A percentile compares a stretch with the other conserved stretches of the same genome.
Evolutionary conservation across 164 flowering plant species (phyloP).

Genomic region (Chloranthus sessilifolius): DNA sequence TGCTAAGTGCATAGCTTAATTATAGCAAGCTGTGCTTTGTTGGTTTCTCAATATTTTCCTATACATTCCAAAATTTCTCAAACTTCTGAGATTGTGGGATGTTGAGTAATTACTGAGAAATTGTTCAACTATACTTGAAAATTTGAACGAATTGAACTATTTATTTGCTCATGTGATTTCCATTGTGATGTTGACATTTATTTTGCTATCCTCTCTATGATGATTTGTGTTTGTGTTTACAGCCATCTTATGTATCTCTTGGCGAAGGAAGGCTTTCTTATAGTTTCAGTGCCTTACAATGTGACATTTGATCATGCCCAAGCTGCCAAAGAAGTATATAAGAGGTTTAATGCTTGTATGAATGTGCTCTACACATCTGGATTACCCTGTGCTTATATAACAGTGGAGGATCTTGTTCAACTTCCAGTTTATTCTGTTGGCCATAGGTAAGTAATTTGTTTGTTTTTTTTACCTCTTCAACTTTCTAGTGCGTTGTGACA

Average conservation of each 20-base stretch:
- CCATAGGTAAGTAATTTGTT: slow-evolving; percentile 53
- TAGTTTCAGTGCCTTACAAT: slow-evolving; percentile 80
- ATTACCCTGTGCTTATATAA: slow-evolving; percentile 47
- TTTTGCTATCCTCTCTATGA: background rate
- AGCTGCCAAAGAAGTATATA: slow-evolving; percentile 66
- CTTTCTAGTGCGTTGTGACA: too few relatives aligned
- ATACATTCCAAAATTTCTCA: too few relatives aligned
- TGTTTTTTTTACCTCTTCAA: background rate
- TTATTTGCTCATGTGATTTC: too few relatives aligned
- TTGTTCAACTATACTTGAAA: too few relatives aligned
- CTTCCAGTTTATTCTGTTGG: slow-evolving; percentile 94
- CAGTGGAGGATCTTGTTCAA: slow-evolving; percentile 35
- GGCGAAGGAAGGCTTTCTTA: slow-evolving; percentile 81
- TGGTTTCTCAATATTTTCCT: background rate
- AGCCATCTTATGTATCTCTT: slow-evolving; percentile 69
- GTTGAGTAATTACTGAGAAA: too few relatives aligned
- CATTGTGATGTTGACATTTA: background rate
- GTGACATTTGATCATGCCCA: slow-evolving; percentile 89
- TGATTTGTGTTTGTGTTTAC: slow-evolving; percentile 20
- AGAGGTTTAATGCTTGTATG: slow-evolving; percentile 66
- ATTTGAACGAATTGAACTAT: too few relatives aligned
- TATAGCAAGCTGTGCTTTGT: too few relatives aligned
- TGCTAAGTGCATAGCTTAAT: too few relatives aligned
- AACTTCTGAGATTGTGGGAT: too few relatives aligned
- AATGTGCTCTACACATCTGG: slow-evolving; percentile 52